Conservation (phyloP, 164 flowering plant genomes). For the Chloranthus sessilifolius region DNA sequence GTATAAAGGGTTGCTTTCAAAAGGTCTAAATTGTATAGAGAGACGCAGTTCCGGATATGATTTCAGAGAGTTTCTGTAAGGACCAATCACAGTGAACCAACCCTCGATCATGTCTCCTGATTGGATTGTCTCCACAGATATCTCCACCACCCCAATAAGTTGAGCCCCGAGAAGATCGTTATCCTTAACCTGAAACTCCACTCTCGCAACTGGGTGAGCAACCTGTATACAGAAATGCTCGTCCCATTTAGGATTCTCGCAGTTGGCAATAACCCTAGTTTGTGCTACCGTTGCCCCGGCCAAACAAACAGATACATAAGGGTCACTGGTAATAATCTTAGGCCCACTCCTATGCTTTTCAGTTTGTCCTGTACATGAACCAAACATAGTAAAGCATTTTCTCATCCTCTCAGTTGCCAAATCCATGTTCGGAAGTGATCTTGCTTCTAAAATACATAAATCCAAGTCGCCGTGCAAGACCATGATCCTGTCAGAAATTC, state of each 20-base stretch:
- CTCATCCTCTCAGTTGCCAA: slow-evolving; percentile 54
- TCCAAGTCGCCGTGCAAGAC: slow-evolving; percentile 70
- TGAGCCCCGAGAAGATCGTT: slow-evolving; percentile 77
- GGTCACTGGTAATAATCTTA: slow-evolving; percentile 64
- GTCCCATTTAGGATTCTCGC: slow-evolving; percentile 66
- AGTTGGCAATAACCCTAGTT: slow-evolving; percentile 54
- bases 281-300: slow-evolving; percentile 74
- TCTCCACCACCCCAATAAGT: slow-evolving; percentile 52
- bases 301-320: slow-evolving; percentile 68
- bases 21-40: slow-evolving; percentile 49
- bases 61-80: slow-evolving; percentile 31
- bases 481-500: slow-evolving; percentile 18
- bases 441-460: slow-evolving; percentile 52
- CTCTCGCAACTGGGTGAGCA: slow-evolving; percentile 49
- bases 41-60: slow-evolving; percentile 45
- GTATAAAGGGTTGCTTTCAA: slow-evolving; percentile 38
- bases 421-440: slow-evolving; percentile 76
- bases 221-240: slow-evolving; percentile 58
- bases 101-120: slow-evolving; percentile 41
- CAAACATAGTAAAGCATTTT: slow-evolving; percentile 38
- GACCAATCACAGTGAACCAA: slow-evolving; percentile 55
- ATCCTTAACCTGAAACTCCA: slow-evolving; percentile 77
- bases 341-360: slow-evolving; percentile 16
- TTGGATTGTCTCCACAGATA: slow-evolving; percentile 38
- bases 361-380: slow-evolving; percentile 19